Percentiles rank a stretch among this genome's conserved stretches.
phyloP scores from a whole-genome alignment of 148 eudicot genomes.

The Polygonum maritimum region DNA sequence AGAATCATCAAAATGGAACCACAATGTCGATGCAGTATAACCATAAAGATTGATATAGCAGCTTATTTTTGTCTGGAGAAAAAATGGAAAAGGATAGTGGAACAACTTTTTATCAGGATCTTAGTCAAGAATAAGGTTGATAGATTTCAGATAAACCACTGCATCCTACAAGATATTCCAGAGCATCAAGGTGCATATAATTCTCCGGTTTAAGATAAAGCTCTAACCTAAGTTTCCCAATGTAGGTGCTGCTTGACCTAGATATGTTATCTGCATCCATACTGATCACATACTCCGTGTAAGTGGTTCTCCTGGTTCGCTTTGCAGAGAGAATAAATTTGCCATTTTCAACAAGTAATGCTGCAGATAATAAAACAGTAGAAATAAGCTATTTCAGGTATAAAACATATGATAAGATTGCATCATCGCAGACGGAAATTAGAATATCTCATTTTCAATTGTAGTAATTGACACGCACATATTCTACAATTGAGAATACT shows the following conservation, averaged over 20 bases:
- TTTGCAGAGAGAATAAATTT: conserved; percentile 94
- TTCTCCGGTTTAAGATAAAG: not conserved
- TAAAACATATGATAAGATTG: not conserved
- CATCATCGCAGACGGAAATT: not conserved
- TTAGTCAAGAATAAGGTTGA: not conserved
- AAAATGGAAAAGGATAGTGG: not conserved
- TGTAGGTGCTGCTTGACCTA: conserved; percentile 72
- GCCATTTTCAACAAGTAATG: conserved; percentile 81
- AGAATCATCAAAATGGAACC: not conserved
- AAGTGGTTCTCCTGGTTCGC: conserved; percentile 70
- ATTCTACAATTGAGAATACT: too few relatives aligned
- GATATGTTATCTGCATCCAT: conserved; percentile 88
- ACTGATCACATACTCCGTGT: conserved; percentile 82
- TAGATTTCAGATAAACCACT: not conserved
- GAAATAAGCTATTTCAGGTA: not conserved
- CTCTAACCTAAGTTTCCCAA: conserved; percentile 71
- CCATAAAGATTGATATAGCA: not conserved
- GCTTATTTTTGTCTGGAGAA: not conserved
- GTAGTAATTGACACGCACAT: too few relatives aligned
- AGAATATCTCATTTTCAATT: not conserved
- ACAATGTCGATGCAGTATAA: not conserved
- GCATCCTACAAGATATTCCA: not conserved
- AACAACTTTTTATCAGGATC: not conserved
- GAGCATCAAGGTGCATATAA: not conserved
- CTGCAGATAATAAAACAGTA: conserved; percentile 17